These are phyloP conservation scores for Caloboletus firmus DNA, from an alignment of 1,284 basidiomycete genomes.

Conservation along the genomic window DNA sequence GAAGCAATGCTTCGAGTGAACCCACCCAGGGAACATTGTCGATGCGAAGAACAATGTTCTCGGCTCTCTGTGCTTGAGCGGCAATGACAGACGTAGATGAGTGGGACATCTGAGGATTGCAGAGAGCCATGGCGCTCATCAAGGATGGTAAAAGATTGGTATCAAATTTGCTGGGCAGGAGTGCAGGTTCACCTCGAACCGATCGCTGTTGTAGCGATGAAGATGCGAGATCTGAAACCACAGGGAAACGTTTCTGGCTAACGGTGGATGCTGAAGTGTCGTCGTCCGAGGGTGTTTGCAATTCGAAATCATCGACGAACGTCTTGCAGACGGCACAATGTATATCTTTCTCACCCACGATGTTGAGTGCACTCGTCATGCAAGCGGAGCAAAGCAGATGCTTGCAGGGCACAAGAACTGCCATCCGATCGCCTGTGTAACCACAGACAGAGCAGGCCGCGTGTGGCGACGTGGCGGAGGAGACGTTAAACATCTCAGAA, in stretches of 20 bases:
- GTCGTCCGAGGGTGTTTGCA: conserved; percentile 36
- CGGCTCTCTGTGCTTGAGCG: conserved; percentile 27
- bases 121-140: conserved; percentile 24
- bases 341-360: conserved; percentile 83
- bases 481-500: conserved; percentile 30
- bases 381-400: conserved; percentile 77
- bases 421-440: conserved; percentile 48
- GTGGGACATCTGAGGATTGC: conserved; percentile 12
- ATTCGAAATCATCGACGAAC: conserved; percentile 66
- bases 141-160: conserved; percentile 27
- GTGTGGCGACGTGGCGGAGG: conserved; percentile 12
- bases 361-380: conserved; percentile 78
- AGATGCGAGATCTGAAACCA: conserved; percentile 11
- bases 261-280: conserved; percentile 18
- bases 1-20: conserved; percentile 6
- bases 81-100: conserved; percentile 11
- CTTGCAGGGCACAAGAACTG: conserved; percentile 66
- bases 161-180: conserved; percentile 30
- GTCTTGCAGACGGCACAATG: conserved; percentile 72
- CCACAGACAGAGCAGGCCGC: conserved; percentile 53
- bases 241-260: conserved; percentile 11
- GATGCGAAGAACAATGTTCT: conserved; percentile 67
- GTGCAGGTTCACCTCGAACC: conserved; percentile 14
- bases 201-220: conserved; percentile 30
- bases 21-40: conserved; percentile 85